Evolutionary conservation across 306 rosid species (phyloP).

Genomic region (Corylus heterophylla): DNA sequence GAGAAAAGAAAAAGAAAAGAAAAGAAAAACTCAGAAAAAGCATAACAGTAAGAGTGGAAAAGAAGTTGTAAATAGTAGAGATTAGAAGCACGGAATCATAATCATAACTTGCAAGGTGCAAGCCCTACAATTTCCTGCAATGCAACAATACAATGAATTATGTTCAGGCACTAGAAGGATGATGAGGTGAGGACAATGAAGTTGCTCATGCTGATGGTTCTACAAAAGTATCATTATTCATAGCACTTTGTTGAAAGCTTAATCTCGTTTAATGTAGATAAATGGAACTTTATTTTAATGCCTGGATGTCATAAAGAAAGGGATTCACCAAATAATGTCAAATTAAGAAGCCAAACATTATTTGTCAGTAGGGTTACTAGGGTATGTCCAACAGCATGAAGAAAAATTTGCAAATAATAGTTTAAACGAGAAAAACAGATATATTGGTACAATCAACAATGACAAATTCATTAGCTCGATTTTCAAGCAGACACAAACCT

Average conservation of each 20-base stretch:
- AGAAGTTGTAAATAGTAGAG: background rate
- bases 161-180: background rate
- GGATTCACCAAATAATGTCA: background rate
- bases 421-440: background rate
- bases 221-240: background rate
- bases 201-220: background rate
- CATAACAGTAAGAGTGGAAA: background rate
- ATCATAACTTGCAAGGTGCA: background rate
- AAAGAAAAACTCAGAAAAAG: no score
- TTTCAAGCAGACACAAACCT: constrained; percentile 60
- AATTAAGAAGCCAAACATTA: background rate
- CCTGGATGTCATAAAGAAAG: background rate
- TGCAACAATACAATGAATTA: background rate
- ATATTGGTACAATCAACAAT: background rate
- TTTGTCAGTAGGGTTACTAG: background rate
- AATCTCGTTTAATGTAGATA: background rate
- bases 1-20: no score
- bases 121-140: background rate
- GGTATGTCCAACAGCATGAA: background rate
- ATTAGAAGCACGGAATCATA: background rate
- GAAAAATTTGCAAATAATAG: background rate
- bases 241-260: background rate
- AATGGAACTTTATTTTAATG: background rate
- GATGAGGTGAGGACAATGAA: background rate
- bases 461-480: background rate